These are phyloP conservation scores for Curvularia spicifera DNA, from an alignment of 2,329 filamentous ascomycete species.

Conservation along the genomic window DNA sequence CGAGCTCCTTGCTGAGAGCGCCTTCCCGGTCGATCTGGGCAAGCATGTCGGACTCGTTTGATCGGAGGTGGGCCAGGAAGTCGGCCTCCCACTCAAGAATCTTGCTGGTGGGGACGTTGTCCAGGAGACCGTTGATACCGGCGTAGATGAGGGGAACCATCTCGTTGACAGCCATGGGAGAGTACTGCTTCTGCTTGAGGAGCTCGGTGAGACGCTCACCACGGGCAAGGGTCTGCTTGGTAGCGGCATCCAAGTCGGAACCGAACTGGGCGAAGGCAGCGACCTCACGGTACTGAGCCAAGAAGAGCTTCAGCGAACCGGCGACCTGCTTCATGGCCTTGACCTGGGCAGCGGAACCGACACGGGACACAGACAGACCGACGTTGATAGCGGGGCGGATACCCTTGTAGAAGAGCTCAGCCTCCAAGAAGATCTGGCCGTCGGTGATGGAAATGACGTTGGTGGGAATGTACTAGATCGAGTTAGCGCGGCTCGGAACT, in stretches of 20 bases:
- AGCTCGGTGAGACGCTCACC: conserved; percentile 99
- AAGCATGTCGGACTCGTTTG: conserved; percentile 84
- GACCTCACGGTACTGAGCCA: conserved; percentile 99
- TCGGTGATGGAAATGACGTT: conserved; percentile 99
- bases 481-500: too few species aligned
- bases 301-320: conserved; percentile 99
- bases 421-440: conserved; percentile 99
- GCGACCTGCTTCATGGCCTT: conserved; percentile 99
- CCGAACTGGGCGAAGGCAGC: conserved; percentile 99
- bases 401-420: conserved; percentile 99
- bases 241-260: conserved; percentile 98
- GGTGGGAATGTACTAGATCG: conserved; percentile 83
- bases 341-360: conserved; percentile 98
- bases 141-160: conserved; percentile 99
- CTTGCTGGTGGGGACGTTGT: conserved; percentile 86
- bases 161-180: conserved; percentile 97
- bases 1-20: conserved; percentile 91
- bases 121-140: conserved; percentile 97
- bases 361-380: conserved; percentile 99
- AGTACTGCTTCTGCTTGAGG: conserved; percentile 99
- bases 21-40: conserved; percentile 94
- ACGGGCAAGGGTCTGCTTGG: conserved; percentile 97
- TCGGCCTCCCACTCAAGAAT: conserved; percentile 93
- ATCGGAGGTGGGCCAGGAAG: conserved; percentile 90
- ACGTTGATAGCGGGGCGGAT: conserved; percentile 99